Evolutionary conservation across 352 stramenopile species (phyloP), one percentile per base, ranked within the genome.

Genomic region (Phytophthora cactorum): DNA sequence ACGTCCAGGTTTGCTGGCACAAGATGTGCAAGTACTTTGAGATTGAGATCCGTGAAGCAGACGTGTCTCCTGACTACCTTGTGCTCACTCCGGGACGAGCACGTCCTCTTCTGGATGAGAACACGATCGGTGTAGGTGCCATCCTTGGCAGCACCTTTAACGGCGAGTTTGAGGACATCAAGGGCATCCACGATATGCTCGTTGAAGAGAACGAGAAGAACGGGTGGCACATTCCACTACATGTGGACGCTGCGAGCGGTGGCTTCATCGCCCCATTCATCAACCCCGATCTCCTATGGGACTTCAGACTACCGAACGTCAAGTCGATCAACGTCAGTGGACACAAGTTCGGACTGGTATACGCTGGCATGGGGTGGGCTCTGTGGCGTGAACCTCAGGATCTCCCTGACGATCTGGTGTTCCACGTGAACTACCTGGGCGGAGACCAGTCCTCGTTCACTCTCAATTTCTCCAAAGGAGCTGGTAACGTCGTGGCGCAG

Each of bases 11-110:
- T 25, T 96, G 91, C 77, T 98, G 93, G 93, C 90, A 98, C 78
- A 98, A 98, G 75, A 91, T 97, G 78, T 98, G 91, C 84, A 91
- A 92, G 67, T 98, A 98, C 77, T 98, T 98, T 79, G 93, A 98
- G 46, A 69, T 69, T 22, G 62, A 69, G 29, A 64, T 69, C 62
- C 53, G 62, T 9, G 54, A 69, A n/a, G 53, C 62, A 1, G 62
- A 64, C 6, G 62, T 69, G 32, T 69, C 62, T 12, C 54, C 53
- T 0, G 53, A 69, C 6, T 80, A 66, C 15, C 83, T 97, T 27
- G 80, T 95, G 17, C 77, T 97, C 36, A 96, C 88, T 34, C 75
- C 91, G 1, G 84, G 92, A 50, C 76, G 86, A 32, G 86, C 86
- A 11, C 63, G 74, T n/a, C 76, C 79, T 38, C 69, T 97, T 9